Base-by-base conservation (phyloP, 75 land plant genomes). In the Gnetum montanum region DNA sequence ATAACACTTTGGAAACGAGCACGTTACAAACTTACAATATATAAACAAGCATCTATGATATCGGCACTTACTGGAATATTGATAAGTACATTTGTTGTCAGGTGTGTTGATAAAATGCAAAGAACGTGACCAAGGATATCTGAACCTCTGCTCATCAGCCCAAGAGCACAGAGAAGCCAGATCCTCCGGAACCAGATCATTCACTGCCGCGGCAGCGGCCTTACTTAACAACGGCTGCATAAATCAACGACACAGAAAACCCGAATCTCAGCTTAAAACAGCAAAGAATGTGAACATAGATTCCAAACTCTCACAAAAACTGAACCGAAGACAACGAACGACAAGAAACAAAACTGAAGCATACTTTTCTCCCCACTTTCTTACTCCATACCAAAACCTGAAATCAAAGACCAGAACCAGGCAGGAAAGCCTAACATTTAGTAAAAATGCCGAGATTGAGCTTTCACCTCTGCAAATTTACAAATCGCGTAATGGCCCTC, bases 101-200 rank as follows among this genome's bases (percentile, higher is more conserved):
- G 81, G 81, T 5, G 81, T 73, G 57, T 78, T 60, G 24, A 69
- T 49, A 30, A 58, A 81, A 27, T 81, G 84, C 0, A 81, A 62
- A 8, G 81, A 57, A 48, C 63, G 49, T 0, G 73, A 57, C 61
- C 67, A 81, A 11, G 52, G 70, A 16, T 47, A 65, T 22, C 20
- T 59, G 60, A 61, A 57, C 19, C 61, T 51, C 16, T 77, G n/a
- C 13, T 78, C 65, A 37, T 81, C 83, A 8, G 84, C 59, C 84
- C 84, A 81, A 2, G 84, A 60, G 49, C 84, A 81, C 2, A 77
- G 47, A 8, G 59, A 53, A 3, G 82, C 66, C 29, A 81, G 56
- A 45, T 74, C 19, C 20, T 69, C 30, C 0, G 84, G 84, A 0
- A 80, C 72, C 34, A 80, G 35, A 16, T 64, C 54, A 43, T 22